A percentile compares a stretch with the other conserved stretches of the same genome.
phyloP scores from a whole-genome alignment of 495 filamentous ascomycete genomes.

The Talaromyces adpressus region DNA sequence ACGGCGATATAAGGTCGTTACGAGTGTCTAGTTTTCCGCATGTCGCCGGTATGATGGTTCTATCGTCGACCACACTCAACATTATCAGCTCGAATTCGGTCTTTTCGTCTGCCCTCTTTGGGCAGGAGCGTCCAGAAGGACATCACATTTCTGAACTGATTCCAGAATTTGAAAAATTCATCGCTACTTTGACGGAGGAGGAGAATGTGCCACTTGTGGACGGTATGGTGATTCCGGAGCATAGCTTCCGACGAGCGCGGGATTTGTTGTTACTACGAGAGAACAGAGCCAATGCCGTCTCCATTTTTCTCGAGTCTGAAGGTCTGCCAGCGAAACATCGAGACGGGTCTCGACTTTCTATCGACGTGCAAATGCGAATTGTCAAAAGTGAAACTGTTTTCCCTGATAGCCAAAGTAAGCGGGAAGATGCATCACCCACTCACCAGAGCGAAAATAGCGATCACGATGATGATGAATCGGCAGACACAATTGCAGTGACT shows the following conservation, averaged over 20 bases:
- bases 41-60: conserved; percentile 92
- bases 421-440: conserved; percentile 11
- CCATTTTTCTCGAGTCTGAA: conserved; percentile 68
- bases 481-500: conserved; percentile 42
- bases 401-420: conserved; percentile 34
- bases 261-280: conserved; percentile 76
- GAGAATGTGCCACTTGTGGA: conserved; percentile 76
- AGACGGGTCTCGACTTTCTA: conserved; percentile 82
- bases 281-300: conserved; percentile 62
- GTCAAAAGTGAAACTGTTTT: conserved; percentile 72
- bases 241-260: conserved; percentile 85
- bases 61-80: conserved; percentile 64
- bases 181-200: conserved; percentile 75
- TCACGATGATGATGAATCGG: conserved; percentile 30
- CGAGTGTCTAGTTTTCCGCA: conserved; percentile 90
- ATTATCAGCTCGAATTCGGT: conserved; percentile 93
- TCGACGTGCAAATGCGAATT: conserved; percentile 93
- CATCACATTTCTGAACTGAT: conserved; percentile 72
- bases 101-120: conserved; percentile 87
- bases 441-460: conserved; percentile 14
- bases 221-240: conserved; percentile 95
- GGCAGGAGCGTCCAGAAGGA: conserved; percentile 75
- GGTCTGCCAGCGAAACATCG: conserved; percentile 81
- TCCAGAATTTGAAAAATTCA: conserved; percentile 76
- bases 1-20: conserved; percentile 57